Evolutionary conservation across 78 protist genomes (phyloP), one percentile per base, ranked within the genome.

Genomic region (Dictyostelium citrinum): DNA sequence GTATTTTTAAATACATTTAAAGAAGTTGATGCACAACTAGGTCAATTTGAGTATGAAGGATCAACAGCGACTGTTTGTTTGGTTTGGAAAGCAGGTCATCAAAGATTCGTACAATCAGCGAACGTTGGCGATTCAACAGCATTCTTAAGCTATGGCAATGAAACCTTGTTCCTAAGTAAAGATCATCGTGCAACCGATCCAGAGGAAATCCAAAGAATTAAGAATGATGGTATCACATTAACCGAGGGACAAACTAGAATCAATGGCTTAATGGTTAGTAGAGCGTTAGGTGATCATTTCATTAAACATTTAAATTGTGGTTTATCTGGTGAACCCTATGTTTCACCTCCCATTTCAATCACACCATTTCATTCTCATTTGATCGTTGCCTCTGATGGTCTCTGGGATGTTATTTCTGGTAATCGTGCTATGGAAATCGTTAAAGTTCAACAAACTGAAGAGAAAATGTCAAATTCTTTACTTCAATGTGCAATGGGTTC

Each of bases 71-170:
- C 96, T 22, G 75, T 90, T 79, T 76, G 80, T 17, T 33, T 93
- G 4, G 70, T 93, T 39, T 93, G 96, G 96, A 79, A 60, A 60
- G 96, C 75, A 27, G 90, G 76, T 24, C 58, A 93, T 46, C 90
- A 93, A 58, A 76, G 96, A 78, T 93, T 81, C 45, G 41, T 93
- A 24, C 96, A 93, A 85, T 46, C 93, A 11, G 96, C 96, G 3
- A 93, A 93, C 49, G 96, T 93, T 49, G 96, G 96, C 61, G 96
- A 93, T 86, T 85, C 93, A 14, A 82, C 96, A 46, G 96, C 96
- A 31, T 93, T 93, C 72, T 82, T 90, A 64, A 43, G 76, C 5
- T 90, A 83, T 77, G 90, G 84, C 2, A 82, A 77, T 35, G 95
- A 90, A n/a, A 83, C 90, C 2, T 46, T 90, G 39, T 24, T 81